Conservation (phyloP, 441 rosid species). For the Populus hybrid region DNA sequence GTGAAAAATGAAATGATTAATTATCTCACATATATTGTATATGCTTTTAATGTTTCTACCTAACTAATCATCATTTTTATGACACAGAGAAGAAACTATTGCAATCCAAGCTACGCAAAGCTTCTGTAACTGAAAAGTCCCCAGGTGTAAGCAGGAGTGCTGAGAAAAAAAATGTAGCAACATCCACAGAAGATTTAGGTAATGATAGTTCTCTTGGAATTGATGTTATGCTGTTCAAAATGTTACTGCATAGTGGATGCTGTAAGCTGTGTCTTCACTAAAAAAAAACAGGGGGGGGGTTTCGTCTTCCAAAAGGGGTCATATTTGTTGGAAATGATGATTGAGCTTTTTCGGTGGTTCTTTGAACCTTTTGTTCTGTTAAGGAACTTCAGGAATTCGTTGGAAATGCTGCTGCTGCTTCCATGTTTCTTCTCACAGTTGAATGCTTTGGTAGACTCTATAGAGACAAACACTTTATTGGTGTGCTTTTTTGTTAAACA, state of each 20-base stretch:
- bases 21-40: not conserved
- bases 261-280: not conserved
- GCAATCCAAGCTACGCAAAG: constrained; percentile 81
- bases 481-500: too few relatives aligned
- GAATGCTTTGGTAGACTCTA: not conserved
- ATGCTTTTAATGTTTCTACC: constrained; percentile 12
- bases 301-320: not conserved
- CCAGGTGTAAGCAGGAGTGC: constrained; percentile 35
- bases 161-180: constrained; percentile 56
- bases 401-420: not conserved
- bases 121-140: constrained; percentile 55
- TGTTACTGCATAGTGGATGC: not conserved
- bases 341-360: not conserved
- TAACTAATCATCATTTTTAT: constrained; percentile 18
- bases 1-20: constrained; percentile 1
- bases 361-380: not conserved
- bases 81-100: constrained; percentile 90
- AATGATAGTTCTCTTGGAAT: constrained; percentile 8
- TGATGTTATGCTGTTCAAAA: not conserved
- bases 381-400: not conserved
- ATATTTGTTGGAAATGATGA: not conserved
- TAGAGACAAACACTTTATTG: not conserved
- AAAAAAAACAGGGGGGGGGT: not conserved
- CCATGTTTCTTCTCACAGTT: not conserved
- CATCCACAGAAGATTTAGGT: constrained; percentile 92